phyloP scores from a whole-genome alignment of 495 filamentous ascomycete species.

The Penicillium daleae region DNA sequence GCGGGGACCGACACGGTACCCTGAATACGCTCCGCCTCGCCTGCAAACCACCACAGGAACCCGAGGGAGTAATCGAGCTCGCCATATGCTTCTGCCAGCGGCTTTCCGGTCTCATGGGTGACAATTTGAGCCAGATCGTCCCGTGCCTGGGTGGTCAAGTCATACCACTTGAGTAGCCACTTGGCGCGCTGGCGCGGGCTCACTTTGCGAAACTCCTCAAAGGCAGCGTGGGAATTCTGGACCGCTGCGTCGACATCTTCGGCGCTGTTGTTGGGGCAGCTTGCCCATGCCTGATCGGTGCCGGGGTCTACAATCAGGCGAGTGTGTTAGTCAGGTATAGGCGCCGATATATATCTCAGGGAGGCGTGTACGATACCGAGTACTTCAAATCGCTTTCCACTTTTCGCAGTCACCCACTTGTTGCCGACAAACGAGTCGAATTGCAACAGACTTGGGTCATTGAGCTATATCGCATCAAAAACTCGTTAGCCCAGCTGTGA shows the following conservation, averaged over 20 bases:
- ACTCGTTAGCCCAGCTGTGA: conserved; percentile 1
- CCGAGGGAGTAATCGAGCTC: conserved; percentile 64
- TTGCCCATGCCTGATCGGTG: conserved; percentile 64
- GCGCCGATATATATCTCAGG: neutral
- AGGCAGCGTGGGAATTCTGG: conserved; percentile 60
- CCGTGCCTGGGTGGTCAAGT: conserved; percentile 52
- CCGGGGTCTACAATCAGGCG: conserved; percentile 58
- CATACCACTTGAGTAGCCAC: conserved; percentile 63
- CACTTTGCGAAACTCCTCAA: conserved; percentile 61
- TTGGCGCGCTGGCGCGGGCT: conserved; percentile 65
- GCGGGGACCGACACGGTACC: conserved; percentile 61
- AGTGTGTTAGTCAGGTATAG: conserved; percentile 14
- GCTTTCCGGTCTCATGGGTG: conserved; percentile 68
- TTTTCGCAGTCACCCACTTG: conserved; percentile 65
- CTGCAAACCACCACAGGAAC: conserved; percentile 68
- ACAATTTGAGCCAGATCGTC: conserved; percentile 63
- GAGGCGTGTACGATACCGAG: conserved; percentile 48
- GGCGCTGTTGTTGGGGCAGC: conserved; percentile 61
- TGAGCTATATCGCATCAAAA: conserved; percentile 45
- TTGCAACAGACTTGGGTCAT: conserved; percentile 61
- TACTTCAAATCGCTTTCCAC: conserved; percentile 67
- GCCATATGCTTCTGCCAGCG: conserved; percentile 58
- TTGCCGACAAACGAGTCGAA: conserved; percentile 63
- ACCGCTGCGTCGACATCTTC: conserved; percentile 67
- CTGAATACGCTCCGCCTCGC: conserved; percentile 71